phyloP scores from a whole-genome alignment of 495 filamentous ascomycete genomes.

The Saxophila tyrrhenica region DNA sequence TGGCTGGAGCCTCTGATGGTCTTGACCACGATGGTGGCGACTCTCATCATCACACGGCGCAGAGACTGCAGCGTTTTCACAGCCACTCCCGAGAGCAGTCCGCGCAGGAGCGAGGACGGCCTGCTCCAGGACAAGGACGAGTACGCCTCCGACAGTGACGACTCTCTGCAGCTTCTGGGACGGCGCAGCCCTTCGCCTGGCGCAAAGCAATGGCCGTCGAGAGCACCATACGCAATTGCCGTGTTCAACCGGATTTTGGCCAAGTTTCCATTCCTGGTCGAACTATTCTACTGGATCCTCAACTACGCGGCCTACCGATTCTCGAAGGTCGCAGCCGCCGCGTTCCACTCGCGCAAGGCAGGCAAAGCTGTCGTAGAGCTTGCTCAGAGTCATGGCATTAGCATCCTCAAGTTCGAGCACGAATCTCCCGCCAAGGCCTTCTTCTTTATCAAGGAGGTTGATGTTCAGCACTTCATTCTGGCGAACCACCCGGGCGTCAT shows the following conservation, averaged over 20 bases:
- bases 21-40: background rate
- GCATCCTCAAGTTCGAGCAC: slow-evolving; percentile 45
- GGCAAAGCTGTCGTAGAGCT: slow-evolving; percentile 34
- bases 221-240: background rate
- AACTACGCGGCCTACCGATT: slow-evolving; percentile 45
- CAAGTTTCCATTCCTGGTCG: slow-evolving; percentile 63
- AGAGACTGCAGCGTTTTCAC: background rate
- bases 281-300: slow-evolving; percentile 72
- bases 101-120: background rate
- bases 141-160: slow-evolving; percentile 1
- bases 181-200: background rate
- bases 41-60: slow-evolving; percentile 2
- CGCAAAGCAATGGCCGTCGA: too few species aligned
- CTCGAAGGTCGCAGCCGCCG: slow-evolving; percentile 4
- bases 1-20: slow-evolving; percentile 3
- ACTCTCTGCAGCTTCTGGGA: background rate
- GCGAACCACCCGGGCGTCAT: slow-evolving; percentile 21
- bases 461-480: slow-evolving; percentile 28
- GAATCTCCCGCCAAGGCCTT: slow-evolving; percentile 34
- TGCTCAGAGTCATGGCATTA: slow-evolving; percentile 46
- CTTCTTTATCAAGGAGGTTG: slow-evolving; percentile 24
- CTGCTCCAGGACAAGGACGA: background rate
- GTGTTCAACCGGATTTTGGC: slow-evolving; percentile 39
- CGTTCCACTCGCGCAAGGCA: slow-evolving; percentile 1
- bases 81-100: background rate